Base-by-base conservation (phyloP, 352 stramenopile species). In the Phytopythium litorale region DNA sequence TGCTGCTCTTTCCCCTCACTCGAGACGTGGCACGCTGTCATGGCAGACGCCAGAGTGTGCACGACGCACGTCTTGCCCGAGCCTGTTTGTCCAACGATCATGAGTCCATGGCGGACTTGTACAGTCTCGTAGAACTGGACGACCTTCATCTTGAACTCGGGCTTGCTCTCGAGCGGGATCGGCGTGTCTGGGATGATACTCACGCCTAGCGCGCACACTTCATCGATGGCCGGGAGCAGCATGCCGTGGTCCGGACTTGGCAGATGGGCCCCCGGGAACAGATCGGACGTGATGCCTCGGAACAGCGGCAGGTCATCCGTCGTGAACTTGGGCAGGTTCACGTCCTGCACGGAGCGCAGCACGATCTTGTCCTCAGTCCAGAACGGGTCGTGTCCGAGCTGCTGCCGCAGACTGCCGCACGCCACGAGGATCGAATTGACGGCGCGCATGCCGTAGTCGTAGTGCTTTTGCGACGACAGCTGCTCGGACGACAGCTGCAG, bases 51-150 rank as follows among this genome's bases (percentile, higher is more conserved):
- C 0, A 98, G 66, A 9, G 84, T 79, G 56, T 94, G 84, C 0
- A 98, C 87, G 3, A 96, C 92, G 65, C 88, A 96, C n/a, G 88
- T 98, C 58, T 98, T 98, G 0, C 95, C 95, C 0, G 85, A 96
- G 16, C 96, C 97, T 0, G 94, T 97, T 23, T 95, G 78, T 0
- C 95, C 95, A 5, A 98, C 95, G 58, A 98, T 96, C 95, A 98
- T 98, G 55, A 98, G 92, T 0, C 95, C 95, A 64, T 98, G 95
- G 15, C 95, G 84, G 25, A 98, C 95, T 19, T 98, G 85, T 56
- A 94, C 83, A 0, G 96, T 98, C 63, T 98, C 95, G 71, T 98
- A 98, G 43, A 98, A 93, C 70, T 98, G 91, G 8, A 98, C 81
- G 13, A 98, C 80, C 50, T 94, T 95, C 80, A 88, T 86, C 62